phyloP scores from a whole-genome alignment of 345 rosid genomes.

The Bruguiera parviflora region DNA sequence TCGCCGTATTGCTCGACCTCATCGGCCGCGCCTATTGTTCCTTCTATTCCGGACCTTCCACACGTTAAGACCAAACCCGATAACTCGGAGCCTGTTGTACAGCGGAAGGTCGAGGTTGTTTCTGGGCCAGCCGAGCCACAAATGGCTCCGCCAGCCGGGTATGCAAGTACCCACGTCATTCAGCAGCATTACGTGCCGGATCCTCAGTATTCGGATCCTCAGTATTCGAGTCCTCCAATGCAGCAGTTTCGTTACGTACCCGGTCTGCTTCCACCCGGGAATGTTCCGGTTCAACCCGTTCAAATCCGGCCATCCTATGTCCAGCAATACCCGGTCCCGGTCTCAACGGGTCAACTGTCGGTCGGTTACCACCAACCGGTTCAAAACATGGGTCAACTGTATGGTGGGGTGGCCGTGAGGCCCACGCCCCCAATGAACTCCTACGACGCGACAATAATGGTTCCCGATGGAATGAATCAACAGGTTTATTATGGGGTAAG shows the following conservation, averaged over 20 bases:
- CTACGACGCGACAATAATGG: conserved; percentile 31
- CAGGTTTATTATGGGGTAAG: conserved; percentile 63
- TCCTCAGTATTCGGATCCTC: conserved; percentile 48
- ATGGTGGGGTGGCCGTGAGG: conserved; percentile 42
- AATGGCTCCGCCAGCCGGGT: conserved; percentile 34
- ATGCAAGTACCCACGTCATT: conserved; percentile 49
- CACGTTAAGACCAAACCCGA: conserved; percentile 69
- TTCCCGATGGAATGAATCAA: conserved; percentile 49
- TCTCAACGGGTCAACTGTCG: conserved; percentile 49
- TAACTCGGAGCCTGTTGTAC: conserved; percentile 30
- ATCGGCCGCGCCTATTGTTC: conserved; percentile 40
- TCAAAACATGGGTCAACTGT: conserved; percentile 52
- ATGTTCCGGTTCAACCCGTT: conserved; percentile 46
- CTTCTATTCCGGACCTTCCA: conserved; percentile 65
- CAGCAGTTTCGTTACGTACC: conserved; percentile 60
- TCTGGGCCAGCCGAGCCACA: conserved; percentile 34
- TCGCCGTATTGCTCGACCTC: conserved; percentile 70
- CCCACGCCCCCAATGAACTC: conserved; percentile 42
- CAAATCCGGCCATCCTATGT: conserved; percentile 45
- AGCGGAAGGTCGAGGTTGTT: conserved; percentile 18
- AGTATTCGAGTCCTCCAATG: conserved; percentile 45
- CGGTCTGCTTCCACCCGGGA: conserved; percentile 42
- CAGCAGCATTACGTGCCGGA: conserved; percentile 47
- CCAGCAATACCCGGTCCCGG: conserved; percentile 44
- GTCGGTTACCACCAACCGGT: conserved; percentile 60